Evolutionary conservation across 371 early-diverging fungal genomes (phyloP).

Genomic region (Chytridium lagenaria): DNA sequence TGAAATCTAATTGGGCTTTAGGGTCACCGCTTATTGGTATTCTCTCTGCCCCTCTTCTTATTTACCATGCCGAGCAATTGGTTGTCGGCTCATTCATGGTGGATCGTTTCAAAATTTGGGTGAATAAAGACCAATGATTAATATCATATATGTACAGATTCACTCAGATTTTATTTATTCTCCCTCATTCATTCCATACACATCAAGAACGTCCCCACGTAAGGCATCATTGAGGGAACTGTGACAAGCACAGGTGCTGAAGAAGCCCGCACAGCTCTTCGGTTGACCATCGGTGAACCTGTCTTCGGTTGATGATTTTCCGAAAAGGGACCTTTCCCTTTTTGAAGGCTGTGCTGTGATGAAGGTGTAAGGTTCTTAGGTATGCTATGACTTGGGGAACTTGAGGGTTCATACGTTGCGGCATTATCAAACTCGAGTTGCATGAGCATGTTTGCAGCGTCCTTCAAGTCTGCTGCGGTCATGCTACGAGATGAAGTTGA

Average conservation of each 20-base stretch:
- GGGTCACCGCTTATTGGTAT: constrained; percentile 62
- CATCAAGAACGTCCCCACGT: constrained; percentile 1
- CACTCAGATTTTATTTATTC: background rate
- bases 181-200: constrained; percentile 2
- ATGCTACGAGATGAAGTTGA: background rate
- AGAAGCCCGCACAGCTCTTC: background rate
- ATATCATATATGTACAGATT: background rate
- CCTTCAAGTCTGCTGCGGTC: background rate
- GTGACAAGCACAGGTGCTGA: background rate
- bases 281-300: background rate
- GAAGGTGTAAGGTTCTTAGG: too few relatives aligned
- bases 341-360: too few relatives aligned
- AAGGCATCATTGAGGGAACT: background rate
- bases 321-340: too few relatives aligned
- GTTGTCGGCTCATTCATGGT: constrained; percentile 72
- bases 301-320: too few relatives aligned
- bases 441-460: background rate
- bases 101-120: constrained; percentile 63
- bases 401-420: too few relatives aligned
- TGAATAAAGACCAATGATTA: constrained; percentile 23
- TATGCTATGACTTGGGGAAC: too few relatives aligned
- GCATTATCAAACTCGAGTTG: background rate
- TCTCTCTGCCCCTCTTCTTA: constrained; percentile 67
- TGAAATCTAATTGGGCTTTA: background rate
- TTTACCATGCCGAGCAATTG: constrained; percentile 77